Evolutionary conservation across 768 basidiomycete species (phyloP), one percentile per base, ranked within the genome.

Genomic region (Mycena rebaudengoi): DNA sequence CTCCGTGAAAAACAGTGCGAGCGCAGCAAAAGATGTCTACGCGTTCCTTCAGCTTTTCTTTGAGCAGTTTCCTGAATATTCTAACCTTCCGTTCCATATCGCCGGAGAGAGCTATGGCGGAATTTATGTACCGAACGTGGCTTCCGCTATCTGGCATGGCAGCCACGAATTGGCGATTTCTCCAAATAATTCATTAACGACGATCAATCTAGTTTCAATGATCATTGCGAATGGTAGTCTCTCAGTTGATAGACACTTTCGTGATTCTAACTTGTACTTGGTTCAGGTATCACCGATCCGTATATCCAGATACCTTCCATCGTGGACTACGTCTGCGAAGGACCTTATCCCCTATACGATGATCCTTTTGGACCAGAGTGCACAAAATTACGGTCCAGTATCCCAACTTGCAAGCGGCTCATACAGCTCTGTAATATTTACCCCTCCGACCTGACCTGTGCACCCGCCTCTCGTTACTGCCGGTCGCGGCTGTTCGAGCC

Each of bases 141-240:
- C 81, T 7, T 75, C 73, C 39, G 74, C 77, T 28, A 84, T 86
- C 65, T 74, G 83, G 79, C 73, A 75, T 46, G 69, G 80, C 62
- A 85, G 82, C 73, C 71, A 73, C 61, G 68, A 70, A 43, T 26
- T 61, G 16, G 39, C 46, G 11, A 29, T 58, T 41, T 62, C 65
- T 12, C 62, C 75, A 12, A 70, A 64, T 4, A 57, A 79, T 4
- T 72, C 71, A 25, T 41, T 57, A 13, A 60, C 46, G 26, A 49
- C 66, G 25, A 73, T 85, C 59, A 81, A 82, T 67, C 75, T 85
- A 46, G 76, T 73, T 51, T 82, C 80, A 1, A 73, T 87, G 48
- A 73, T 86, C 59, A 83, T 86, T 61, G 85, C 83, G 25, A 85
- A 82, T 65, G 84, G 76, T n/a, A n/a, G n/a, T n/a, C n/a, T n/a